Conservation (phyloP, 805 yeast genomes). For the Vanderwaltozyma tropicalis region DNA sequence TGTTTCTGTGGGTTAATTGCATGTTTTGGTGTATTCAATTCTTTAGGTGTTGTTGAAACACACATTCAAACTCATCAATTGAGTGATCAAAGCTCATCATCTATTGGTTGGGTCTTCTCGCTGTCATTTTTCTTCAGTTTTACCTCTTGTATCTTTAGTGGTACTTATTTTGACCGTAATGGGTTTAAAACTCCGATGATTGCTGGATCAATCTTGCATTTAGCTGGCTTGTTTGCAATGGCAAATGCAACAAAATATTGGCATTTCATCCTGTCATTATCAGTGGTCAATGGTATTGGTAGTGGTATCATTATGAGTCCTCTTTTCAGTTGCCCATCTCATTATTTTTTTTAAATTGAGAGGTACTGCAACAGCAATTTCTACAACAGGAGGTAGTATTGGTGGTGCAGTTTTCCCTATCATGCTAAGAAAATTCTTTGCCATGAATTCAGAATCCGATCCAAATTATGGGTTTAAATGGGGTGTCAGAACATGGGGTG, state of each 20-base stretch:
- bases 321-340: conserved; percentile 47
- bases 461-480: conserved; percentile 37
- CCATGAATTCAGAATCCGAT: conserved; percentile 17
- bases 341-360: conserved; percentile 51
- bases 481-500: conserved; percentile 45
- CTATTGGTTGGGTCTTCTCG: conserved; percentile 58
- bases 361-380: conserved; percentile 42
- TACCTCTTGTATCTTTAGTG: conserved; percentile 41
- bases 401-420: conserved; percentile 49
- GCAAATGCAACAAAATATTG: conserved; percentile 42
- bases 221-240: conserved; percentile 41
- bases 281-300: conserved; percentile 46
- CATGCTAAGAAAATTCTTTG: conserved; percentile 38
- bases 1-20: conserved; percentile 46
- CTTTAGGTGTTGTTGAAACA: conserved; percentile 54
- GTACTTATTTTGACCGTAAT: conserved; percentile 46
- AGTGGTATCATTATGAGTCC: conserved; percentile 49
- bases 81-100: conserved; percentile 33
- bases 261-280: conserved; percentile 52
- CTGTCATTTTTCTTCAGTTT: conserved; percentile 41
- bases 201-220: conserved; percentile 33
- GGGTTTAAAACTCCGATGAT: conserved; percentile 38
- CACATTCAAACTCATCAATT: conserved; percentile 49
- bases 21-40: conserved; percentile 46
- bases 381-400: conserved; percentile 42